A percentile compares a stretch with the other conserved stretches of the same genome.
phyloP scores from a whole-genome alignment of 2,329 filamentous ascomycete genomes.

The Pseudogymnoascus sp. region DNA sequence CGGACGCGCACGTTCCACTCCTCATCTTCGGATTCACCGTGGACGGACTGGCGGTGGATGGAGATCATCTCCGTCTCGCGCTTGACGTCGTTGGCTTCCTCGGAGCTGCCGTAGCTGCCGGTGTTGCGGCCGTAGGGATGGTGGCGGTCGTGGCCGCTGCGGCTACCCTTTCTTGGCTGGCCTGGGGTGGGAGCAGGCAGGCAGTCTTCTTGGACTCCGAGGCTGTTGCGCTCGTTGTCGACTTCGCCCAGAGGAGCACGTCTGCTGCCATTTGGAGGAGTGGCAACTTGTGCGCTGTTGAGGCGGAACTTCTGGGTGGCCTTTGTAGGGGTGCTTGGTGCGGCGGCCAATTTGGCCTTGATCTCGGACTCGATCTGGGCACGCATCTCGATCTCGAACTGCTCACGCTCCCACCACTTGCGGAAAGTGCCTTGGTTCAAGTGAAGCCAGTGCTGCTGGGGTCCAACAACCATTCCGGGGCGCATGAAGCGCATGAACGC shows the following conservation, averaged over 20 bases:
- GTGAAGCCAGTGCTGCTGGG: conserved; percentile 98
- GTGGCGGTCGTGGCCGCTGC: conserved; percentile 61
- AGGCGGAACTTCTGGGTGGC: conserved; percentile 54
- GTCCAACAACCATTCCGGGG: conserved; percentile 96
- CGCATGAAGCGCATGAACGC: conserved; percentile 99
- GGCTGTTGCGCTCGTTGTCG: conserved; percentile 65
- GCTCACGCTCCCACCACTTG: conserved; percentile 89
- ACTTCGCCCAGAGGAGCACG: conserved; percentile 91
- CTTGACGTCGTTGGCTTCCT: conserved; percentile 45
- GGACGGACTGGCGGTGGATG: conserved; percentile 54
- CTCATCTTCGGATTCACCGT: conserved; percentile 74
- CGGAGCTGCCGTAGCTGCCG: conserved; percentile 31
- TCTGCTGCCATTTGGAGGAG: conserved; percentile 73
- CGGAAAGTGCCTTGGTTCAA: conserved; percentile 94
- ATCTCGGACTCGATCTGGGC: conserved; percentile 69
- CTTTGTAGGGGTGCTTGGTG: conserved; percentile 54
- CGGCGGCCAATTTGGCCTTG: conserved; percentile 20
- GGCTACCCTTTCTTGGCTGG: conserved; percentile 83
- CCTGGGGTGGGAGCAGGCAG: conserved; percentile 92
- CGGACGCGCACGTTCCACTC: conserved; percentile 65
- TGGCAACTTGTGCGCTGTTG: conserved; percentile 66
- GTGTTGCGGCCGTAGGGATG: conserved; percentile 61
- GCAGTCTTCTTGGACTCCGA: conserved; percentile 75
- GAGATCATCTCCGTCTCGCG: conserved; percentile 54
- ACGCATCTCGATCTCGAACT: conserved; percentile 50